phyloP scores from a whole-genome alignment of 1,284 basidiomycete genomes.

The Moesziomyces sp. region DNA sequence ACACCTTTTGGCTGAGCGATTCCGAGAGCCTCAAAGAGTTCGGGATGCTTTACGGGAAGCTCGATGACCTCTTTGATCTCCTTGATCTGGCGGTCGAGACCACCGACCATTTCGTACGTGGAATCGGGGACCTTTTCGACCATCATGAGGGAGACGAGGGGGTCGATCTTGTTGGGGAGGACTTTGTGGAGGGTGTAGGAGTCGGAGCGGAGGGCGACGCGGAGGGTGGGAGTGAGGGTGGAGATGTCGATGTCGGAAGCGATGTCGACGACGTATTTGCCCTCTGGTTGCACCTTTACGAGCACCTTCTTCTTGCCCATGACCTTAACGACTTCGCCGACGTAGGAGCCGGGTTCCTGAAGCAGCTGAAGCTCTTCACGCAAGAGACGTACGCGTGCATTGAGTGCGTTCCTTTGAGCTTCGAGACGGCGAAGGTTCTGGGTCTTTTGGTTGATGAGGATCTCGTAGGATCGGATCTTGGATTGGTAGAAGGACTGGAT shows the following conservation, averaged over 20 bases:
- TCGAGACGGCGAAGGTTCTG: constrained; percentile 95
- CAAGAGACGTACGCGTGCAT: constrained; percentile 85
- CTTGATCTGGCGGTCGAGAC: constrained; percentile 97
- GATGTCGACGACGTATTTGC: constrained; percentile 98
- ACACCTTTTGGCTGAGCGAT: constrained; percentile 90
- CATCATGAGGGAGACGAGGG: constrained; percentile 77
- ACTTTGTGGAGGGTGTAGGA: constrained; percentile 77
- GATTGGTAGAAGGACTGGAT: constrained; percentile 88
- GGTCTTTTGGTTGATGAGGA: constrained; percentile 93
- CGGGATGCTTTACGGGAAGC: constrained; percentile 96
- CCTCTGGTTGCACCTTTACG: constrained; percentile 98
- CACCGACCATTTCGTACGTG: constrained; percentile 99
- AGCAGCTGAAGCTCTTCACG: constrained; percentile 93
- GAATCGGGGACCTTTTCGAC: constrained; percentile 99
- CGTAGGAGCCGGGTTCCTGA: constrained; percentile 96
- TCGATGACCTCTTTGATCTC: constrained; percentile 99
- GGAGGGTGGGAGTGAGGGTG: constrained; percentile 83
- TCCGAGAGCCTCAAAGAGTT: constrained; percentile 93
- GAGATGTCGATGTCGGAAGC: constrained; percentile 87
- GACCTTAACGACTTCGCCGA: constrained; percentile 96
- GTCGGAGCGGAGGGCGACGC: constrained; percentile 94
- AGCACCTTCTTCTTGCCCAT: constrained; percentile 99
- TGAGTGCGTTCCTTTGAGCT: constrained; percentile 94
- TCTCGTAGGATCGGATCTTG: constrained; percentile 91
- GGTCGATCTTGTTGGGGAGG: constrained; percentile 67